Evolutionary conservation across 768 basidiomycete genomes (phyloP).

Genomic region (Lepiota venenata): DNA sequence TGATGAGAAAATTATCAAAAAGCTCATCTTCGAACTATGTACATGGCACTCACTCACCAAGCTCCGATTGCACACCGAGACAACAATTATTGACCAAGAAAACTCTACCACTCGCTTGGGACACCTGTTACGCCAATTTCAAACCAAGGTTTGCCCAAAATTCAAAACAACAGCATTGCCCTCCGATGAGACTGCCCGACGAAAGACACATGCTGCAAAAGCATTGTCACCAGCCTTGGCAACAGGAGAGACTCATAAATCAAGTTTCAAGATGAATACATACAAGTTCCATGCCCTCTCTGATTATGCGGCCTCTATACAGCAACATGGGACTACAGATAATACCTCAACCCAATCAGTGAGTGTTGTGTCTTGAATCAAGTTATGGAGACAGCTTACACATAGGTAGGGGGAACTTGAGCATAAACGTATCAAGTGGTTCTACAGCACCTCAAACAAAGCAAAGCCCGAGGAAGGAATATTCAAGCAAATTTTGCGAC

Average conservation of each 20-base stretch:
- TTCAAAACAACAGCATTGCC: conserved; percentile 35
- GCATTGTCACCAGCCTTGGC: too few relatives aligned
- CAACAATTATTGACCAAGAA: conserved; percentile 21
- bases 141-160: conserved; percentile 17
- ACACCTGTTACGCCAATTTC: conserved; percentile 27
- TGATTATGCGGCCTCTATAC: conserved; percentile 29
- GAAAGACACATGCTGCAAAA: too few relatives aligned
- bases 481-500: conserved; percentile 15
- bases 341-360: conserved; percentile 38
- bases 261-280: conserved; percentile 27
- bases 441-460: conserved; percentile 36
- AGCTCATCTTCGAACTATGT: conserved; percentile 23
- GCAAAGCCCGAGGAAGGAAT: conserved; percentile 25
- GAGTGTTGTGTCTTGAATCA: too few relatives aligned
- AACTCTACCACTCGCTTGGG: conserved; percentile 26
- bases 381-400: too few relatives aligned
- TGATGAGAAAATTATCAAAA: conserved; percentile 17
- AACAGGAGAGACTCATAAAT: conserved; percentile 3
- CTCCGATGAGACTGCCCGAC: background rate
- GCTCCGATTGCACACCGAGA: conserved; percentile 27
- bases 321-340: conserved; percentile 32
- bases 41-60: conserved; percentile 34
- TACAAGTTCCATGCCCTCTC: conserved; percentile 38
- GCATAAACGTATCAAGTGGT: conserved; percentile 34
- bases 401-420: conserved; percentile 38